Percentiles rank a stretch among this genome's conserved stretches.
These are phyloP conservation scores for Ophiostoma triangulosporum DNA, from an alignment of 2,329 filamentous ascomycete species.

Conservation along the genomic window DNA sequence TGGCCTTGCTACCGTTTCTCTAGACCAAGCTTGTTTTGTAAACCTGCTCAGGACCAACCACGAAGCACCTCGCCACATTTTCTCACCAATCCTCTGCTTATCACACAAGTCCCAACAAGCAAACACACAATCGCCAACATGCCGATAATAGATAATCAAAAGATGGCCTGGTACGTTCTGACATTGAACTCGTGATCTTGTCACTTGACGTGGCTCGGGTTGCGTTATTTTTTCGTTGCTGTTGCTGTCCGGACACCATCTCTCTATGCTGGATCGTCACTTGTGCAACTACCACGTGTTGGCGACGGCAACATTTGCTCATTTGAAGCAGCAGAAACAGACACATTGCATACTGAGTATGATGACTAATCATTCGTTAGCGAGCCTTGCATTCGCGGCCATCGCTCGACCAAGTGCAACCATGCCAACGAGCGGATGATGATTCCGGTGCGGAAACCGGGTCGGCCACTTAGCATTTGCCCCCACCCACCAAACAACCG, in stretches of 20 bases:
- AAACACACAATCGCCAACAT: slow-evolving; percentile 28
- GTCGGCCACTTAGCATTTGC: slow-evolving; percentile 55
- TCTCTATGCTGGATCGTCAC: too few species aligned
- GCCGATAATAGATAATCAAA: slow-evolving; percentile 56
- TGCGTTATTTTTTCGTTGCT: background rate
- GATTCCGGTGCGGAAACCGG: slow-evolving; percentile 58
- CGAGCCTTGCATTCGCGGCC: slow-evolving; percentile 61
- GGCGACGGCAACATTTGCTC: too few species aligned
- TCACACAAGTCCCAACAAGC: too few species aligned
- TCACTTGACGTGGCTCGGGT: background rate
- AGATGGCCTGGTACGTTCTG: slow-evolving; percentile 56
- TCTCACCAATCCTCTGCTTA: background rate
- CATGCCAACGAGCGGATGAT: slow-evolving; percentile 55
- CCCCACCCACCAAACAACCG: slow-evolving; percentile 48
- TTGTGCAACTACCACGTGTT: too few species aligned
- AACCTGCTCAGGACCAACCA: background rate
- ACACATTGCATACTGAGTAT: too few species aligned
- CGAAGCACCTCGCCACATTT: background rate
- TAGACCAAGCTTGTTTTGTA: background rate
- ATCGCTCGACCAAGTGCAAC: slow-evolving; percentile 62
- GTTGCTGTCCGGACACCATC: background rate
- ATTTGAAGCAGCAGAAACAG: too few species aligned
- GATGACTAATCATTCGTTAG: slow-evolving; percentile 27
- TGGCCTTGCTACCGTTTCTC: background rate
- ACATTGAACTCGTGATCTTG: slow-evolving; percentile 4